Evolutionary conservation across 257 asterid genomes (phyloP).

Genomic region (Plantago major): DNA sequence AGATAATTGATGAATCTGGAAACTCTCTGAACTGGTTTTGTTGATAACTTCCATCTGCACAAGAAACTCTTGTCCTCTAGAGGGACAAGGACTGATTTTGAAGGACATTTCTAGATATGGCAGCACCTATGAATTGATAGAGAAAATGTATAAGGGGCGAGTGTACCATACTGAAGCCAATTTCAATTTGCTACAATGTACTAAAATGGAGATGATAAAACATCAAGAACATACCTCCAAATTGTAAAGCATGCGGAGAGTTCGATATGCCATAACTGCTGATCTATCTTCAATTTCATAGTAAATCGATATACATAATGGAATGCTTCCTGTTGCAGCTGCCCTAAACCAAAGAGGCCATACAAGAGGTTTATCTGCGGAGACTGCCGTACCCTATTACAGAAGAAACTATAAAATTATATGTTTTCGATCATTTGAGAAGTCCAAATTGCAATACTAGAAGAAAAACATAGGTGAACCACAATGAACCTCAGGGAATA

Average conservation of each 20-base stretch:
- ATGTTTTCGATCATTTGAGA: slow-evolving; percentile 12
- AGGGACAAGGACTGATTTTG: slow-evolving; percentile 68
- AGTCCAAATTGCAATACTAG: slow-evolving; percentile 18
- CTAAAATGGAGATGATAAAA: slow-evolving; percentile 6
- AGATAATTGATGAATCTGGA: slow-evolving; percentile 84
- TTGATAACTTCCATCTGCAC: slow-evolving; percentile 84
- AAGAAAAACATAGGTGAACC: slow-evolving; percentile 19
- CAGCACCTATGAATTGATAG: slow-evolving; percentile 51
- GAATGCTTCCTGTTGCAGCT: slow-evolving; percentile 73
- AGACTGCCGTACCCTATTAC: slow-evolving; percentile 47
- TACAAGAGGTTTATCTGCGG: slow-evolving; percentile 48
- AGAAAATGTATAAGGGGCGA: not conserved
- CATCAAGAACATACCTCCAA: slow-evolving; percentile 52
- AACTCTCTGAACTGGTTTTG: slow-evolving; percentile 70
- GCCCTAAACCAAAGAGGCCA: slow-evolving; percentile 99
- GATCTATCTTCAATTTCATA: slow-evolving; percentile 77
- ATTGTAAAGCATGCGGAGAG: slow-evolving; percentile 75
- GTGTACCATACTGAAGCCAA: too few species aligned
- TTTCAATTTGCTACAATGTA: not conserved
- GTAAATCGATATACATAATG: slow-evolving; percentile 61
- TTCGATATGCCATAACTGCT: slow-evolving; percentile 64
- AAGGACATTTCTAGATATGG: slow-evolving; percentile 86
- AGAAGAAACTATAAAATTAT: slow-evolving; percentile 20
- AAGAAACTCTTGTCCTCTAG: slow-evolving; percentile 76
- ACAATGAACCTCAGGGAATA: slow-evolving; percentile 71